Conservation (phyloP, 2,329 filamentous ascomycete species). For the Epichloe gansuensis region DNA sequence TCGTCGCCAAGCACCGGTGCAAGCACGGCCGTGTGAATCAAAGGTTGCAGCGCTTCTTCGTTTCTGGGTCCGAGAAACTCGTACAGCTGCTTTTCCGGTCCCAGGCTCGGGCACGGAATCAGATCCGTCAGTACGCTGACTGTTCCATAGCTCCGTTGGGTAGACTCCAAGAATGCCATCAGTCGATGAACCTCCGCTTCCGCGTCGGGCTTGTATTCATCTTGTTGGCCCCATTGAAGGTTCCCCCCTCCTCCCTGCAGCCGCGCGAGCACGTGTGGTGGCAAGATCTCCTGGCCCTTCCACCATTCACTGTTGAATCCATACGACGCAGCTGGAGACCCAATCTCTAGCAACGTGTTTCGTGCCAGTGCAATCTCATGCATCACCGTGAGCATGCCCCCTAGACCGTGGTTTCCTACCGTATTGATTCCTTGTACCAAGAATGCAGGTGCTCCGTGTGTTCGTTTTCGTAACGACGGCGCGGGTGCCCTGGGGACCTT, state of each 20-base stretch:
- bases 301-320: slow-evolving; percentile 48
- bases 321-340: slow-evolving; percentile 31
- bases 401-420: slow-evolving; percentile 30
- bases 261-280: slow-evolving; percentile 22
- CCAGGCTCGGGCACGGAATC: slow-evolving; percentile 19
- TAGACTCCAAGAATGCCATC: slow-evolving; percentile 49
- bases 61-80: slow-evolving; percentile 24
- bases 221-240: slow-evolving; percentile 16
- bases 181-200: slow-evolving; percentile 46
- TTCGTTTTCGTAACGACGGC: slow-evolving; percentile 32
- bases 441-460: slow-evolving; percentile 34
- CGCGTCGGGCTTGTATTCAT: slow-evolving; percentile 24
- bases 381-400: slow-evolving; percentile 43
- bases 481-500: slow-evolving; percentile 11
- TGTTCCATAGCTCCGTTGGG: slow-evolving; percentile 46
- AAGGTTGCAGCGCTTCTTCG: slow-evolving; percentile 14
- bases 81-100: slow-evolving; percentile 32
- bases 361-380: slow-evolving; percentile 46
- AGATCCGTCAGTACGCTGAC: slow-evolving; percentile 33
- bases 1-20: slow-evolving; percentile 17
- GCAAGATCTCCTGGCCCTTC: slow-evolving; percentile 40
- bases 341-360: slow-evolving; percentile 38
- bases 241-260: slow-evolving; percentile 19
- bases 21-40: slow-evolving; percentile 22
- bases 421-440: slow-evolving; percentile 26